Evolutionary conservation across 305 asterid species (phyloP), one percentile per base, ranked within the genome.

Genomic region (Andrographis paniculata): DNA sequence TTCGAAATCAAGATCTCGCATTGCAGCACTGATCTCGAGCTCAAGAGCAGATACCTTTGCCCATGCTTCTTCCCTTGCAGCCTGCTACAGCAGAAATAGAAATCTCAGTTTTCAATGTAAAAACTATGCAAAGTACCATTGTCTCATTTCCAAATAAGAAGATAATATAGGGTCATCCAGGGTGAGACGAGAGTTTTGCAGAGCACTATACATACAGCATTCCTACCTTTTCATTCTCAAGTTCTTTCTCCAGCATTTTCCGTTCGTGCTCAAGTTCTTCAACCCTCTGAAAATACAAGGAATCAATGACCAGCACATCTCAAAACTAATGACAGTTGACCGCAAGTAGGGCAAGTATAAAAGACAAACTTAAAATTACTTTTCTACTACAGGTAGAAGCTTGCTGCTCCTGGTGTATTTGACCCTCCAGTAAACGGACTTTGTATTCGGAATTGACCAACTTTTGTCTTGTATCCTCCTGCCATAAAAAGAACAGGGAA

Each of bases 11-110:
- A 87, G 89, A 59, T 87, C 95, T 47, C 93, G 71, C 85, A 84
- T 70, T 21, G 99, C 94, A 52, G 94, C 85, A 69, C 73, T 84
- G 38, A 92, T 92, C 81, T 87, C 94, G 24, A 91, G 95, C 68
- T 92, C 96, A 54, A 92, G 96, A 60, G 84, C 91, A 63, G 95
- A 87, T 63, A 84, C 99, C 74, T 84, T 92, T 22, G 87, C 82
- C 99, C 99, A 84, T 46, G 96, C 96, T 72, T 92, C 99, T 79
- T 92, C 99, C 60, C 95, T 85, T 56, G 94, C 95, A 20, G 94
- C 84, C 99, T 91, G 95, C 99, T 91, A 91, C 76, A 80, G 67
- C 85, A 68, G 64, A 75, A 76, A 65, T 55, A 63, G 58, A 66
- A 64, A 58, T 50, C 66, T 65, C 77, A 76, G 76, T 72, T 74